A percentile compares a stretch with the other conserved stretches of the same genome.
Evolutionary conservation across 2,329 filamentous ascomycete species (phyloP).

Genomic region (Nemania sp.): DNA sequence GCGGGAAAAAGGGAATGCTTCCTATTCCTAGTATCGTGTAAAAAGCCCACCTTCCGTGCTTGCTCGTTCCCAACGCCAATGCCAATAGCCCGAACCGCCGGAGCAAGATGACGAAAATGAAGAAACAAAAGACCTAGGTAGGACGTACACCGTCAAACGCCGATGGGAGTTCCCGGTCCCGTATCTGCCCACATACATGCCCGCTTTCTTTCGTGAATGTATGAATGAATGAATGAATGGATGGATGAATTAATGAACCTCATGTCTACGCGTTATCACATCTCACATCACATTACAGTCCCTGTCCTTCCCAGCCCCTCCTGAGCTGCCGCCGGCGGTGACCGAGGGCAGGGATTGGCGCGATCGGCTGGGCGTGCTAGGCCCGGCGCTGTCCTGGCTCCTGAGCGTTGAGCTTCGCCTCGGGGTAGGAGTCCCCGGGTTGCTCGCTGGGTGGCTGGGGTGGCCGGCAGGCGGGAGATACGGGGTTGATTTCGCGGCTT

Average conservation of each 20-base stretch:
- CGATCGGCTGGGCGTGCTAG: constrained; percentile 55
- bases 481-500: constrained; percentile 63
- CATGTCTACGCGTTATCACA: too few species aligned
- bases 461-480: constrained; percentile 66
- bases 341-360: constrained; percentile 42
- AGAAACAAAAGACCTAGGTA: too few species aligned
- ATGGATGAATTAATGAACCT: too few species aligned
- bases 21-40: constrained; percentile 22
- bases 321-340: constrained; percentile 33
- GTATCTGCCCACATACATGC: constrained; percentile 16
- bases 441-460: constrained; percentile 61
- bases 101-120: background rate
- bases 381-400: constrained; percentile 38
- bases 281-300: constrained; percentile 51
- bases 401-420: constrained; percentile 38
- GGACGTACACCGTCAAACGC: constrained; percentile 14
- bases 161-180: constrained; percentile 20
- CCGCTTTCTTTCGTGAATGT: constrained; percentile 23
- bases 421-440: constrained; percentile 44
- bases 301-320: constrained; percentile 43
- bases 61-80: constrained; percentile 15
- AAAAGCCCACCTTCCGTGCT: background rate
- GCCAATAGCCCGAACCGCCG: background rate
- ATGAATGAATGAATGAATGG: too few species aligned
- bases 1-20: background rate